Evolutionary conservation across 768 basidiomycete genomes (phyloP), one percentile per base, ranked within the genome.

Genomic region (Podaxis sp.): DNA sequence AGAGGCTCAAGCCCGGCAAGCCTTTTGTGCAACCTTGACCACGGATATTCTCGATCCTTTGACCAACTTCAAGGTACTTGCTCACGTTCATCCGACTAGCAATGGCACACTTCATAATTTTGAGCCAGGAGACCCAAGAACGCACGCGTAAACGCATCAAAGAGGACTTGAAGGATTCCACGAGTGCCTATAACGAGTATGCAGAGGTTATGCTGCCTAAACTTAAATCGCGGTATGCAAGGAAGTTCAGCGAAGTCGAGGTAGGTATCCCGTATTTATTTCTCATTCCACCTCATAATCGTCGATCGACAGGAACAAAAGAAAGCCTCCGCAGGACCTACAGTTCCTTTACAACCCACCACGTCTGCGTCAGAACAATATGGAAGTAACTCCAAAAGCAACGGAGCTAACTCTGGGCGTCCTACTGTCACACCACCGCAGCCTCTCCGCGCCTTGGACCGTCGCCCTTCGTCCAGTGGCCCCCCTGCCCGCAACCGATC

Each of bases 91-190:
- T 24, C 51, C 7, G 44, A 22, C 37, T 4, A 41, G 12, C 49
- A 51, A 41, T 12, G 20, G 28, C 15, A 61, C 13, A 10, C 15
- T 28, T 56, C 5, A 62, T 49, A 17, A 40, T 0, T 20, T 48
- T 22, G 33, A 55, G 20, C 15, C 64, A 95, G 93, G 94, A 96
- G 67, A 90, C 89, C 11, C 95, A 96, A 77, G 92, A 93, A 58
- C 85, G 95, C 40, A 96, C 93, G n/a, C 83, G 92, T 52, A 92
- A 93, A 71, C 87, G 93, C 28, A 90, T 97, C 73, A 93, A 91
- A 72, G 95, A 96, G 70, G 95, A 96, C 71, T 74, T 96, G 60
- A 95, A 93, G 73, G 86, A 87, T 8, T 92, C 94, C 0, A 78
- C 79, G n/a, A 67, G 74, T 58, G 85, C 89, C 37, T 95, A 96